These are phyloP conservation scores for Stephania japonica DNA, from an alignment of 164 flowering plant genomes.

Conservation along the genomic window DNA sequence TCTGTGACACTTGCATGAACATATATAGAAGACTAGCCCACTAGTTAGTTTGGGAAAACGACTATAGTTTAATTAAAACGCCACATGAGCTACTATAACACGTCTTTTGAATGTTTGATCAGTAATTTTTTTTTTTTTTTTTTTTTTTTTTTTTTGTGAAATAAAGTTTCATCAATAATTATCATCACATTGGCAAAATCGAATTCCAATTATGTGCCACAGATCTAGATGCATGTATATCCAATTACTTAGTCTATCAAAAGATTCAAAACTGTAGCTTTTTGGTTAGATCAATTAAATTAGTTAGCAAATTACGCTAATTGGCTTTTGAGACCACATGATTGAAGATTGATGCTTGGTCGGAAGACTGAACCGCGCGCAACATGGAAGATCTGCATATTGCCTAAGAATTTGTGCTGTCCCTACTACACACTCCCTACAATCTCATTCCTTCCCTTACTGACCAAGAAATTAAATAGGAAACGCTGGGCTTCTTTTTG, in stretches of 20 bases:
- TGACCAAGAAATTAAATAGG: background rate
- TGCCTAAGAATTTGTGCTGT: background rate
- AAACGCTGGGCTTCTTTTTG: background rate
- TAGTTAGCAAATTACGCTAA: background rate
- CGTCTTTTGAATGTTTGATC: background rate
- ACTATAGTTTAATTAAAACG: background rate
- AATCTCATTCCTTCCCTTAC: no score
- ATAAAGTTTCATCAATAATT: no score
- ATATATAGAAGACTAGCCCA: background rate
- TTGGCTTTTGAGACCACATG: slow-evolving; percentile 9
- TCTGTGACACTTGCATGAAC: background rate
- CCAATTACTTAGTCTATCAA: no score
- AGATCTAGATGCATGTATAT: no score
- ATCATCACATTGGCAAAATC: background rate
- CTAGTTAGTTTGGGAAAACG: background rate
- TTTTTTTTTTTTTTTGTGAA: no score
- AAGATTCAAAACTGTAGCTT: no score
- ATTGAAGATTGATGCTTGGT: slow-evolving; percentile 7
- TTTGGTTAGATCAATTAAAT: background rate
- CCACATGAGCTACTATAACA: background rate
- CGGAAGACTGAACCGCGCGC: slow-evolving; percentile 5
- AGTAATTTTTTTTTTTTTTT: no score
- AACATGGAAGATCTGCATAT: background rate
- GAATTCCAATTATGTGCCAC: no score
- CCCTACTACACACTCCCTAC: background rate